Evolutionary conservation across 108 stramenopile genomes (phyloP), one percentile per base, ranked within the genome.

Genomic region (Conticribra weissflogii): DNA sequence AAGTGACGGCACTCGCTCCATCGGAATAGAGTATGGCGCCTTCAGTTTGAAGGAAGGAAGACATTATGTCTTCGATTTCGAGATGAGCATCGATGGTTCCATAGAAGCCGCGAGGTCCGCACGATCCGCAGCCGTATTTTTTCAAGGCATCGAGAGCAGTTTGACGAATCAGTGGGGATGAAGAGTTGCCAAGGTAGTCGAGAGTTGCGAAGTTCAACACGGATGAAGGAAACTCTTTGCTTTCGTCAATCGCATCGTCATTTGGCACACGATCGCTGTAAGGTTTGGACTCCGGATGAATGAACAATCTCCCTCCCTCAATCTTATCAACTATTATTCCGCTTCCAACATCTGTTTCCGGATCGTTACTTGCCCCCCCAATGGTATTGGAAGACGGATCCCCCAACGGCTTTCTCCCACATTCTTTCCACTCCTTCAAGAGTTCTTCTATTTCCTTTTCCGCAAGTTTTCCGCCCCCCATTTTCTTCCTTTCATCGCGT

Each of bases 21-120:
- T 99, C 99, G 17, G 93, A 95, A 82, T 98, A 99, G 50, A 96
- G 79, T 69, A 99, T 98, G 51, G 96, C 95, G n/a, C 85, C 93
- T 18, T 98, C 93, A 3, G 91, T 86, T 2, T 83, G 79, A 57
- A 93, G 78, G 71, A 98, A 97, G n/a, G 62, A 51, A 22, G 97
- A 80, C 33, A 98, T 76, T 17, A 71, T 72, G 2, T 87, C 68
- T 81, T 99, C 99, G 19, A 96, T 50, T 28, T 86, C 78, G 44
- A 98, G 54, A 79, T 99, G 99, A 12, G 83, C 89, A 66, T 98
- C 97, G 60, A 98, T 97, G 32, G 99, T 97, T n/a, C 99, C 99
- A 73, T 99, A 99, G 65, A 99, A 99, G 0, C 98, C 98, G n/a
- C 99, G 88, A 16, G 99, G 99, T 14, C 99, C 99, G 59, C 99